Conservation (phyloP, 1,284 basidiomycete genomes). For the Tilletia horrida region DNA sequence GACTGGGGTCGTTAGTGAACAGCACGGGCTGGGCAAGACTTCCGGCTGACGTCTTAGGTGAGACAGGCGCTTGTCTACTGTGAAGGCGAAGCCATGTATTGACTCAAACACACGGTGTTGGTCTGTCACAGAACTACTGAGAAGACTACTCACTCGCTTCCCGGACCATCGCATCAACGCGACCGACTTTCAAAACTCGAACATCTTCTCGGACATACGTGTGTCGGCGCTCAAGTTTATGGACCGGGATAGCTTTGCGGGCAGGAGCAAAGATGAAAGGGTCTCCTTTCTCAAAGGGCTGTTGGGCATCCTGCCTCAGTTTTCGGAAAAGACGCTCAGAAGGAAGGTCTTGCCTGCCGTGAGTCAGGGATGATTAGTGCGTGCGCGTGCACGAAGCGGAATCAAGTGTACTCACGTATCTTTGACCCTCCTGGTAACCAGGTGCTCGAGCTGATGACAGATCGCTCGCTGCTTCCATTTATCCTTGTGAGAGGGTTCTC, state of each 20-base stretch:
- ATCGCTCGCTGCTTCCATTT: slow-evolving; percentile 68
- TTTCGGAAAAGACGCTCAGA: slow-evolving; percentile 79
- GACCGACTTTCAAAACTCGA: slow-evolving; percentile 70
- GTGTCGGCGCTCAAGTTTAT: slow-evolving; percentile 95
- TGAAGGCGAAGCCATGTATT: too few relatives aligned
- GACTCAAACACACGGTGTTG: too few relatives aligned
- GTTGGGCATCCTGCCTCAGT: slow-evolving; percentile 73
- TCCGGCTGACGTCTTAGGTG: slow-evolving; percentile 38
- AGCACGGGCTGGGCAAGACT: slow-evolving; percentile 37
- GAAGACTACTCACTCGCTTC: slow-evolving; percentile 63
- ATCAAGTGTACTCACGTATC: neutral
- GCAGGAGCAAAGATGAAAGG: slow-evolving; percentile 90
- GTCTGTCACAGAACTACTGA: slow-evolving; percentile 29
- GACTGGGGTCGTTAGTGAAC: slow-evolving; percentile 30
- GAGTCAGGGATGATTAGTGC: slow-evolving; percentile 64
- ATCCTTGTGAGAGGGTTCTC: slow-evolving; percentile 61
- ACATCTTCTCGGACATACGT: slow-evolving; percentile 90
- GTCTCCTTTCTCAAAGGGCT: slow-evolving; percentile 85
- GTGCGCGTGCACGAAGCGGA: neutral
- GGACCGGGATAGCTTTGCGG: slow-evolving; percentile 89
- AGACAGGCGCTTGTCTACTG: too few relatives aligned
- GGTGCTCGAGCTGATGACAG: slow-evolving; percentile 57
- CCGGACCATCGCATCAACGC: slow-evolving; percentile 72
- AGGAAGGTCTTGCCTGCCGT: slow-evolving; percentile 90
- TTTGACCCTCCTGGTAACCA: neutral